Conservation (phyloP, 2,329 filamentous ascomycete genomes). For the Aquanectria penicillioides region DNA sequence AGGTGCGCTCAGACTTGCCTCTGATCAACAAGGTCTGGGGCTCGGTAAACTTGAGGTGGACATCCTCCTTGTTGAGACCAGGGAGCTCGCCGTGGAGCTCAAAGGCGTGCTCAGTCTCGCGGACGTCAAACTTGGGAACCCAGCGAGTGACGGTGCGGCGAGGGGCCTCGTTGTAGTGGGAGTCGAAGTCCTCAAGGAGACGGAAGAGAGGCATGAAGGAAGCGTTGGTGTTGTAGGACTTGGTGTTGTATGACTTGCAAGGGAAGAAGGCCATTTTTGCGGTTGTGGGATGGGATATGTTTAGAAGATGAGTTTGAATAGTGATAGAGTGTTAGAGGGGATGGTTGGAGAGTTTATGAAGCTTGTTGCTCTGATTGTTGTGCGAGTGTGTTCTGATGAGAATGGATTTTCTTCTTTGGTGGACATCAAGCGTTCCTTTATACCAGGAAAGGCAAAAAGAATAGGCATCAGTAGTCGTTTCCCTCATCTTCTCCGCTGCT, state of each 20-base stretch:
- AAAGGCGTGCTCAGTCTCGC: constrained; percentile 73
- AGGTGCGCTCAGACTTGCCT: constrained; percentile 73
- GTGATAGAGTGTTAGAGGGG: too few species aligned
- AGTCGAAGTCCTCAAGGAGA: constrained; percentile 70
- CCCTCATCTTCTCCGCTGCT: constrained; percentile 30
- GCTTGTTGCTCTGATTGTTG: constrained; percentile 28
- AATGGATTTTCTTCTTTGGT: constrained; percentile 23
- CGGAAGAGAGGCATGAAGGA: constrained; percentile 71
- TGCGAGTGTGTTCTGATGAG: constrained; percentile 41
- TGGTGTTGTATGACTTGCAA: constrained; percentile 61
- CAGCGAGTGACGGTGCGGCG: constrained; percentile 62
- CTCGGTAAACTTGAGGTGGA: constrained; percentile 83
- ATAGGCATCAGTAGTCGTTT: constrained; percentile 24
- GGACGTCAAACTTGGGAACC: constrained; percentile 81
- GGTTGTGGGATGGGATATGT: constrained; percentile 33
- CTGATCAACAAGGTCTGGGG: constrained; percentile 76
- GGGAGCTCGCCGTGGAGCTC: constrained; percentile 85
- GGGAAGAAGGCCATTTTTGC: constrained; percentile 43
- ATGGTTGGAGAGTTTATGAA: too few species aligned
- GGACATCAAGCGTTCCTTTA: constrained; percentile 41
- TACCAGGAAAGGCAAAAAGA: constrained; percentile 31
- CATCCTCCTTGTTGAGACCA: constrained; percentile 76
- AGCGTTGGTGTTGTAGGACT: constrained; percentile 58
- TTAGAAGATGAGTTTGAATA: too few species aligned
- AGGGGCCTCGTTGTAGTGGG: constrained; percentile 51